Percentiles rank a stretch among this genome's conserved stretches.
phyloP scores from a whole-genome alignment of 169 alveolate genomes.

The Babesia gibsoni region DNA sequence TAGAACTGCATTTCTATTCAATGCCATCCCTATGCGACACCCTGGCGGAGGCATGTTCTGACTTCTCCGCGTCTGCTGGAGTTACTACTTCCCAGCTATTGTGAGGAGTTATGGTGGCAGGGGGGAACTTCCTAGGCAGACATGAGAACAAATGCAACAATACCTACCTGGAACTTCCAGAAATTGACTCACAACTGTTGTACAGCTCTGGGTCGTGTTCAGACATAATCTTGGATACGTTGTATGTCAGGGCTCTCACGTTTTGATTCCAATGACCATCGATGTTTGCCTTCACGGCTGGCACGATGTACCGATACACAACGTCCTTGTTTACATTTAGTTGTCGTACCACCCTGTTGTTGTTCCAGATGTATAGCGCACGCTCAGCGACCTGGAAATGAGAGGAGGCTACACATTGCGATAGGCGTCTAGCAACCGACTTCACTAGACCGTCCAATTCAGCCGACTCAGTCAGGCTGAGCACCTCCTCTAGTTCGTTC shows the following conservation, averaged over 20 bases:
- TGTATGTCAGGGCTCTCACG: conserved; percentile 66
- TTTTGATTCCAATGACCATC: conserved; percentile 73
- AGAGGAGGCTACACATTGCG: conserved; percentile 69
- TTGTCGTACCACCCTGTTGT: conserved; percentile 81
- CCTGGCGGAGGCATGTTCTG: neutral
- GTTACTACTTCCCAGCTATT: neutral
- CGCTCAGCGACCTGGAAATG: conserved; percentile 90
- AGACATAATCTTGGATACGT: conserved; percentile 61
- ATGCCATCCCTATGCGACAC: too few species aligned
- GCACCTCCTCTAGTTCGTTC: conserved; percentile 92
- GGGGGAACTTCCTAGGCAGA: neutral
- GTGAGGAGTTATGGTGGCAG: neutral
- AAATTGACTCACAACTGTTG: neutral
- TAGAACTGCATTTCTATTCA: too few species aligned
- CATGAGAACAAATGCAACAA: neutral
- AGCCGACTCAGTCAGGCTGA: conserved; percentile 79
- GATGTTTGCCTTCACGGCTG: conserved; percentile 59
- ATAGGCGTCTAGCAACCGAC: conserved; percentile 73
- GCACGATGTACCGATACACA: conserved; percentile 71
- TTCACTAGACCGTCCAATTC: conserved; percentile 78
- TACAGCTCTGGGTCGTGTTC: conserved; percentile 69
- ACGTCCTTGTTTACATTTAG: conserved; percentile 76
- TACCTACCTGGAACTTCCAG: conserved; percentile 4
- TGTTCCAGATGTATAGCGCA: conserved; percentile 88
- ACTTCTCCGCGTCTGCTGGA: neutral